Base-by-base conservation (phyloP, 306 rosid species). In the Senna tora region DNA sequence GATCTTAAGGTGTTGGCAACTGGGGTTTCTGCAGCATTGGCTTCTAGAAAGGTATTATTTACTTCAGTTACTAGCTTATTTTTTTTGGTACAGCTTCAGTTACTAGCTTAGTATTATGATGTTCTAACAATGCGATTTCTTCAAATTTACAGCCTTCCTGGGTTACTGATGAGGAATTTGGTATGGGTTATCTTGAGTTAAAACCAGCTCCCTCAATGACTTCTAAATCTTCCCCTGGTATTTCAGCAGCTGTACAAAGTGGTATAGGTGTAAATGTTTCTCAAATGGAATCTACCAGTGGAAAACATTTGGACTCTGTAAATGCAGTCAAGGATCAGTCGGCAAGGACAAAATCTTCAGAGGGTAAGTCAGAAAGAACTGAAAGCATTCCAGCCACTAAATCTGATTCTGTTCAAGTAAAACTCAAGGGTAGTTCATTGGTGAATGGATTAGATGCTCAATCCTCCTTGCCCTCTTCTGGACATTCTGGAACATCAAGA, bases 1-100 rank as follows among this genome's bases (percentile, higher is more conserved):
- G 99, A 94, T 86, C 93, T 94, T 57, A 94, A 94, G 87, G 99
- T 94, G 78, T 84, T 94, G 83, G 99, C 99, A 60, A 94, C 96
- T 52, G 96, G 97, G 46, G 99, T 94, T 70, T 91, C 89, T 52
- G 99, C 99, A 58, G 91, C 99, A 34, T 87, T 94, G 81, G 96
- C 99, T 78, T 77, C 97, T 82, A 85, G 97, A 89, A 94, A 94
- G 96, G 99, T 94, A 76, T 72, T 76, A 15, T 51, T 9, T 36
- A 56, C 17, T 69, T 76, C 52, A n/a, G 33, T 17, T 79, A 22
- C 11, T 15, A 65, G 56, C 60, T 63, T 65, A 6, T n/a, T n/a
- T n/a, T n/a, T n/a, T n/a, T n/a, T n/a, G n/a, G n/a, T n/a, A n/a
- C n/a, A n/a, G n/a, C 17, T 69, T 76, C 52, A n/a, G 33, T 17